Evolutionary conservation across 345 rosid species (phyloP).

Genomic region (Psidium friedrichsthalianum): DNA sequence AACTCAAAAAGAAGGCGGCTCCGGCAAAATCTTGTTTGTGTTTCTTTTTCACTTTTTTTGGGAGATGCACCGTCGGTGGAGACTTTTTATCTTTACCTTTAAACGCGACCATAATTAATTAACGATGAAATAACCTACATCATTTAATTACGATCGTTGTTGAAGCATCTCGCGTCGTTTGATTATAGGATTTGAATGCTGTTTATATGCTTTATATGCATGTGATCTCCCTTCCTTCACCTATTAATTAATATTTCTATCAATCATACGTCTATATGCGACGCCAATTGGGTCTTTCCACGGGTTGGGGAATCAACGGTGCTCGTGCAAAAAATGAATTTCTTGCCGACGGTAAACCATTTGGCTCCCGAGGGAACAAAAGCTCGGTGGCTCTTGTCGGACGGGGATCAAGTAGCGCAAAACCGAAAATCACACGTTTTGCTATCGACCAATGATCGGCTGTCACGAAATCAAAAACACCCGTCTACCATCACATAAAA

Average conservation of each 20-base stretch:
- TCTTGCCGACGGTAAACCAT: too few species aligned
- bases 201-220: neutral
- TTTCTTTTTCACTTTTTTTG: neutral
- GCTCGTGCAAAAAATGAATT: neutral
- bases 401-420: neutral
- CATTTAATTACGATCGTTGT: neutral
- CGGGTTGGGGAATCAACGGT: neutral
- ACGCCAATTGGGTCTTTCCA: neutral
- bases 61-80: neutral
- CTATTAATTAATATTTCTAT: neutral
- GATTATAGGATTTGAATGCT: neutral
- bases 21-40: neutral
- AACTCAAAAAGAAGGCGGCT: neutral
- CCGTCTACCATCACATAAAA: neutral
- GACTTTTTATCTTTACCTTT: neutral
- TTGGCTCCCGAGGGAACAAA: too few species aligned
- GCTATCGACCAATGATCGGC: too few species aligned
- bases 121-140: neutral
- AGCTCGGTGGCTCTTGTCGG: too few species aligned
- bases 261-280: neutral
- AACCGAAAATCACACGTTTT: too few species aligned
- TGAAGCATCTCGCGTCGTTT: neutral
- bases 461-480: neutral
- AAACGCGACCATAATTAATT: neutral
- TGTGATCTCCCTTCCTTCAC: neutral